A percentile compares a stretch with the other conserved stretches of the same genome.
phyloP scores from a whole-genome alignment of 345 rosid species.

The Theobroma cacao region DNA sequence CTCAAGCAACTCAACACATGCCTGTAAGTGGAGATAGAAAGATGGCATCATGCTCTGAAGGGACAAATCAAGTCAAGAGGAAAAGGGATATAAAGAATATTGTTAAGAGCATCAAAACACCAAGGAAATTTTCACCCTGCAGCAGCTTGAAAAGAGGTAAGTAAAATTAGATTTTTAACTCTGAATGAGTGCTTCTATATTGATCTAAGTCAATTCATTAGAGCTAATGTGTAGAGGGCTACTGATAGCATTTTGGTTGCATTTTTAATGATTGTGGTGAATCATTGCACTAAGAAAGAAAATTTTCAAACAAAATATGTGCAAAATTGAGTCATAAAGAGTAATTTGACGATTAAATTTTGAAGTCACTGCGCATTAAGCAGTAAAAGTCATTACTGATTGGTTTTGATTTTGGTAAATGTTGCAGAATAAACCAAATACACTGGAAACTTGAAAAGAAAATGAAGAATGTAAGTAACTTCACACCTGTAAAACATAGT shows the following conservation, averaged over 20 bases:
- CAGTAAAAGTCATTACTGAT: neutral
- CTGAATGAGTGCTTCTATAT: neutral
- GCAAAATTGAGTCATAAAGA: neutral
- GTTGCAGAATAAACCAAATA: neutral
- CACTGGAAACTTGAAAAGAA: neutral
- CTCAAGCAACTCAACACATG: slow-evolving; percentile 74
- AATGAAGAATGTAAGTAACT: neutral
- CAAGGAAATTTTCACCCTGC: neutral
- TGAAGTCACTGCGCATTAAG: neutral
- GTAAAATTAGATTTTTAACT: neutral
- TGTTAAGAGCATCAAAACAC: neutral
- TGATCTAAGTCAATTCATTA: neutral
- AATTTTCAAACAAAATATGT: neutral
- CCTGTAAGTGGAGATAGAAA: slow-evolving; percentile 35
- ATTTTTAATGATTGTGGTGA: neutral
- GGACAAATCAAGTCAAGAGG: neutral
- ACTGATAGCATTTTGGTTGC: neutral
- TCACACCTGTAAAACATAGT: neutral
- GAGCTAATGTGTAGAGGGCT: neutral
- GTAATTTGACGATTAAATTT: neutral
- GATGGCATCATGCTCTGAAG: neutral
- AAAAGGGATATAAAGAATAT: neutral
- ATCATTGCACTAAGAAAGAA: neutral
- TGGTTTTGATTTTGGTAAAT: neutral
- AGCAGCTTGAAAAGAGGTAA: neutral